Base-by-base conservation (phyloP, 2,329 filamentous ascomycete genomes). In the Aureobasidium sp. region DNA sequence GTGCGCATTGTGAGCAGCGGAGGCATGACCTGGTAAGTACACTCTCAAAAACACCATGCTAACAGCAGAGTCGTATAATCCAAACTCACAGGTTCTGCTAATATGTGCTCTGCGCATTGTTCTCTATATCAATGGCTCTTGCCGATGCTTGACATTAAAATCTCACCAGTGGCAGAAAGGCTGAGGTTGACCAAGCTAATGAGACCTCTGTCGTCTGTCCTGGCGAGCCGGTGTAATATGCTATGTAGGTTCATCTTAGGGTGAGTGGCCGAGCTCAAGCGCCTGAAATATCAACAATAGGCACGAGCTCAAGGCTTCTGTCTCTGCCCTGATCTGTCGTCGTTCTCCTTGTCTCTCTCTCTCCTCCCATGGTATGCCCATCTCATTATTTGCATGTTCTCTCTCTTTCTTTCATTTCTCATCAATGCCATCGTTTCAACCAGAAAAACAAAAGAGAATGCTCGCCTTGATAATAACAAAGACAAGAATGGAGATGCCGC, bases 111-210 rank as follows among this genome's bases (percentile, higher is more conserved):
- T 27, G 34, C n/a, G n/a, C 32, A 26, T 52, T 39, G 50, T 52
- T 39, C 34, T 34, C 15, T 9, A 20, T 27, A 26, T 41, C 37
- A 9, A n/a, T 32, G 51, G 51, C 51, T 37, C 12, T 46, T 46
- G 51, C 27, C 53, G 36, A 46, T 20, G 15, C 36, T 57, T 57
- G 53, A 44, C 34, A 56, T 56, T 34, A 55, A 13, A 26, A 44
- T 39, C 41, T 57, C 39, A 41, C 53, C 39, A 29, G n/a, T 13
- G 12, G 27, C n/a, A 12, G 20, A 53, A 9, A 55, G 10, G 61
- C 52, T 41, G 63, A 59, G 55, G 36, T 64, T 61, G 53, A 29
- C 63, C 64, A 65, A 65, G 32, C 51, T 37, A 64, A 64, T 65
- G 64, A 63, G 62, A 65, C 56, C 61, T 61, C 55, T 34, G 39